phyloP scores from a whole-genome alignment of 352 stramenopile species.

The Pythium dissotocum region DNA sequence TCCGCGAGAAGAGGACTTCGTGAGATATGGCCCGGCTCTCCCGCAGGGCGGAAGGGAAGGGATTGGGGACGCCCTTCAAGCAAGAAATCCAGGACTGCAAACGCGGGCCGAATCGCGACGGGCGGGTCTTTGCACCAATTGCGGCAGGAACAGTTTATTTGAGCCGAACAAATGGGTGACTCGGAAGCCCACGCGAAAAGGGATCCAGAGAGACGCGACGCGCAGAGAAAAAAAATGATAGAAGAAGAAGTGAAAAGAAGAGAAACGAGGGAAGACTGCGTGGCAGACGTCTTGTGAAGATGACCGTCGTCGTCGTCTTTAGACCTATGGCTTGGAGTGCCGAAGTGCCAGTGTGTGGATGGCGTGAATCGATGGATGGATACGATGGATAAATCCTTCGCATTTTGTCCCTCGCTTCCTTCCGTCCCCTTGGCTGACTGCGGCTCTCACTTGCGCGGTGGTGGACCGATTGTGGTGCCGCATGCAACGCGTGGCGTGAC shows the following conservation, averaged over 20 bases:
- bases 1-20: background rate
- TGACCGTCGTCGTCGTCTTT: background rate
- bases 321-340: background rate
- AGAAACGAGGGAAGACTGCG: background rate
- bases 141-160: background rate
- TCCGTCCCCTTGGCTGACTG: too few relatives aligned
- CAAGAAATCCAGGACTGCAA: too few relatives aligned
- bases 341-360: too few relatives aligned
- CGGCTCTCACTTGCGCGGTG: too few relatives aligned
- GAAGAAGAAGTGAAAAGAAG: conserved; percentile 2
- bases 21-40: conserved; percentile 28
- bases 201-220: too few relatives aligned
- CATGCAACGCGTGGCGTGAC: too few relatives aligned
- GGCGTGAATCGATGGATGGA: too few relatives aligned
- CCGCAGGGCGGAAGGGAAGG: background rate
- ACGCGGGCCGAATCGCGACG: too few relatives aligned
- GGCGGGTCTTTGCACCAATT: background rate
- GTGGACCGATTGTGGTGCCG: too few relatives aligned
- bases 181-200: conserved; percentile 11
- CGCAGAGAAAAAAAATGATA: background rate
- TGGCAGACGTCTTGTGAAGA: background rate
- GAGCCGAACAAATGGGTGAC: conserved; percentile 2
- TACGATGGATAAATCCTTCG: too few relatives aligned
- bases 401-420: too few relatives aligned
- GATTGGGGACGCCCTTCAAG: background rate